Percentiles rank a stretch among this genome's conserved stretches.
Conservation (phyloP, 1,139 yeast species). For the Candida sanyaensis region DNA sequence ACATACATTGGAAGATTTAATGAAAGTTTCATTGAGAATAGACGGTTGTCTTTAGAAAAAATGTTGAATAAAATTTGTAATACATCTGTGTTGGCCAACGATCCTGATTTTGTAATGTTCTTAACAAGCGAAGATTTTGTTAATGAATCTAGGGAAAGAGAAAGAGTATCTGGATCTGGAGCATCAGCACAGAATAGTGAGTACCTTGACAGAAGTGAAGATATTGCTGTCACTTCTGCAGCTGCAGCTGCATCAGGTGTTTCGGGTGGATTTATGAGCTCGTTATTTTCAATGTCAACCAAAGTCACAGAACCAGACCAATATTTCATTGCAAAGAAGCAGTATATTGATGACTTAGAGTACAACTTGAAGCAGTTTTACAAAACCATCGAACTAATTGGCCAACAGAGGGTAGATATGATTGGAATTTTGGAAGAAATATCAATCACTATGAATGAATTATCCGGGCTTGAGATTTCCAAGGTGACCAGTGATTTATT, state of each 20-base stretch:
- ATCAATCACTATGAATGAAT: constrained; percentile 63
- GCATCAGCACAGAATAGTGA: constrained; percentile 50
- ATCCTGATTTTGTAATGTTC: constrained; percentile 76
- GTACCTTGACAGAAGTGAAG: constrained; percentile 35
- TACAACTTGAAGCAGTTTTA: constrained; percentile 68
- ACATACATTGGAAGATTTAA: constrained; percentile 82
- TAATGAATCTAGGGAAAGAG: constrained; percentile 65
- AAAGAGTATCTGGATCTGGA: constrained; percentile 53
- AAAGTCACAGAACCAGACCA: constrained; percentile 79
- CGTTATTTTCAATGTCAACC: constrained; percentile 57
- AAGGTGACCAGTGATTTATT: constrained; percentile 60
- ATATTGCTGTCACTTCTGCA: constrained; percentile 18
- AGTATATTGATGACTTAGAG: constrained; percentile 73
- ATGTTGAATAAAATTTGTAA: constrained; percentile 75
- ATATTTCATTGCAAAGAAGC: constrained; percentile 69
- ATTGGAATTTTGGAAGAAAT: constrained; percentile 46
- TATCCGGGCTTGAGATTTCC: constrained; percentile 78
- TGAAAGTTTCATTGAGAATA: constrained; percentile 82
- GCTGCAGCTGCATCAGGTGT: constrained; percentile 21
- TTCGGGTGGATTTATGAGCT: constrained; percentile 61
- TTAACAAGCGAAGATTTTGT: constrained; percentile 72
- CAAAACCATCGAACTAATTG: constrained; percentile 72
- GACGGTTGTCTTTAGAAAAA: constrained; percentile 83
- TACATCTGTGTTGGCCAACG: constrained; percentile 60
- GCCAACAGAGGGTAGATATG: constrained; percentile 75